Base-by-base conservation (phyloP, 2,329 filamentous ascomycete genomes). In the Botrytis cinerea region DNA sequence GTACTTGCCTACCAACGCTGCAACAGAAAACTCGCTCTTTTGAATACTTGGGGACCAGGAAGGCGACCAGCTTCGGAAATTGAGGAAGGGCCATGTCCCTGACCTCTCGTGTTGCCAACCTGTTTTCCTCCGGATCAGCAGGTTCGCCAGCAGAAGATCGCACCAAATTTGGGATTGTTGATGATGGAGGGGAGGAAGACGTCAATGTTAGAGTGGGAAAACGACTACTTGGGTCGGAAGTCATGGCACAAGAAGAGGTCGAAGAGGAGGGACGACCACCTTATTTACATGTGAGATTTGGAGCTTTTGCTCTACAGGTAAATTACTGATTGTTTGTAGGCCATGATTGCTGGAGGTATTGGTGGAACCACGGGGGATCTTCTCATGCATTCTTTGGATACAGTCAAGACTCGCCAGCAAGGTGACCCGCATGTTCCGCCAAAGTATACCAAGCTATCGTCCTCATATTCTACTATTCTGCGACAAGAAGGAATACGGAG, bases 311-410 rank as follows among this genome's bases (percentile, higher is more conserved):
- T 32, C 69, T 64, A 69, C 69, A 67, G 74, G 70, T 73, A 59
- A 64, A 69, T 74, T 76, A 63, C 76, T 79, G 67, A 78, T 73
- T 64, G 69, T 74, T 43, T 63, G 72, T 79, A 97, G 94, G 91
- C 93, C 82, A 99, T 98, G 95, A 87, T 99, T 80, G 96, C 96
- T 48, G 96, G 96, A 80, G 96, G 95, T 74, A 86, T 97, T 71
- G 96, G 97, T 80, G 96, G 96, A 71, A 95, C 93, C 25, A 97
- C 92, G 73, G 96, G 97, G 74, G 96, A 99, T 83, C 92, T 99
- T 88, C 86, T 99, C 77, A 99, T 99, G 96, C 96, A 99, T 85
- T 98, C 95, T 63, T 88, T 99, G 80, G 96, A 99, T 83, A 99
- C 96, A 0, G 96, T 99, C 79, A 99, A 99, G 85, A 99, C 96